Evolutionary conservation across 306 rosid species (phyloP), one percentile per base, ranked within the genome.

Genomic region (Morella rubra): DNA sequence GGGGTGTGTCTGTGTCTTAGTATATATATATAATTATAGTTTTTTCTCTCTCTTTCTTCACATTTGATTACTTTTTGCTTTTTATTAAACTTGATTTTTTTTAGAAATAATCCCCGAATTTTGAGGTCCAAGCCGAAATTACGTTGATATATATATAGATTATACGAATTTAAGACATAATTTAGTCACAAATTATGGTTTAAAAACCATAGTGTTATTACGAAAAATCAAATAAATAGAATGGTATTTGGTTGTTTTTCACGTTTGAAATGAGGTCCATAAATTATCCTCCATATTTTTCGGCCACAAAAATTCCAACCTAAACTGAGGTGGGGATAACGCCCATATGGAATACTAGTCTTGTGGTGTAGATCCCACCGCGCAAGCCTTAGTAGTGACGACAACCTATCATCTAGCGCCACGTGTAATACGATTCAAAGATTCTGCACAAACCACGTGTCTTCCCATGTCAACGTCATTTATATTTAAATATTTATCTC

Each of bases 291-390:
- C 42, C 8, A 42, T 67, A 72, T 51, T 16, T 84, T 42, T 73
- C 74, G 76, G 84, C 76, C 83, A 80, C 42, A 47, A 77, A 37
- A 18, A 56, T 11, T 7, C 37, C 37, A 3, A 8, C 54, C 40
- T 5, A 5, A 37, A 58, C 47, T 37, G 27, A 42, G 10, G 3
- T 6, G 65, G 13, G 22, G 90, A 84, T 79, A 79, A 79, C 49
- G 49, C 79, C 32, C 2, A 1, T 12, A 5, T 14, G 71, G 73
- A 73, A 60, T 49, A 47, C 0, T 40, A 24, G 72, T 71, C 46
- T 73, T 77, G 85, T 80, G 90, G 92, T 52, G 72, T 18, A 69
- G 44, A 71, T 0, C 27, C n/a, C 8, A 72, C 60, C 2, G 27
- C 4, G n/a, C 66, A 18, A 60, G 37, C 41, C 3, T 22, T 62